Evolutionary conservation across 2,329 filamentous ascomycete species (phyloP).

Genomic region (Lachnellula suecica): DNA sequence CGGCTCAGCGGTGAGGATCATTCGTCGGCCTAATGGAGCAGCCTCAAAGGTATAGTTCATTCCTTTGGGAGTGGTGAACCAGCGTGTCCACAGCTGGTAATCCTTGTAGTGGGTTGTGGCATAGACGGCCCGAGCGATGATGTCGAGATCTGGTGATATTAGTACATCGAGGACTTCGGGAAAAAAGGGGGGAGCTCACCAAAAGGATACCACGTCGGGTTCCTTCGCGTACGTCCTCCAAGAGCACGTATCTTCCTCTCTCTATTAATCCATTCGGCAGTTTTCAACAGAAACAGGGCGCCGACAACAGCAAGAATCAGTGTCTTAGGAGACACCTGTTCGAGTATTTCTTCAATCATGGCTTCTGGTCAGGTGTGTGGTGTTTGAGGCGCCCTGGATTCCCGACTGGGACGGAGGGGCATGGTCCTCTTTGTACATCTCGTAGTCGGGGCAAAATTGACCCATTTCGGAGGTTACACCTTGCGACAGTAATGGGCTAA

Average conservation of each 20-base stretch:
- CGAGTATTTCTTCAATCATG: slow-evolving; percentile 36
- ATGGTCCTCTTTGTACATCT: too few species aligned
- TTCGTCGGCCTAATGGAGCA: slow-evolving; percentile 20
- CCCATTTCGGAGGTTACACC: too few species aligned
- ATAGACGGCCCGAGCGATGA: slow-evolving; percentile 57
- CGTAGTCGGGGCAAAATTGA: too few species aligned
- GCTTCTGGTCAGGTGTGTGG: neutral
- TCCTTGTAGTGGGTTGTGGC: slow-evolving; percentile 54
- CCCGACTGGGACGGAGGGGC: too few species aligned
- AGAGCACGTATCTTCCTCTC: slow-evolving; percentile 45
- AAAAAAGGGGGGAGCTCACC: slow-evolving; percentile 36
- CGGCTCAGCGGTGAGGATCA: slow-evolving; percentile 73
- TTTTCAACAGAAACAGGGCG: slow-evolving; percentile 27
- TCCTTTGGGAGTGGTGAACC: slow-evolving; percentile 44
- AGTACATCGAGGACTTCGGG: neutral
- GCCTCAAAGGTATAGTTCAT: slow-evolving; percentile 59
- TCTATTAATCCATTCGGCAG: slow-evolving; percentile 39
- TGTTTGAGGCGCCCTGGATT: too few species aligned
- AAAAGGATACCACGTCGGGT: slow-evolving; percentile 42
- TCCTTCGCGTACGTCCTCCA: slow-evolving; percentile 40
- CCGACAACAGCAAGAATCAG: slow-evolving; percentile 12
- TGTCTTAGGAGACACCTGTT: slow-evolving; percentile 40
- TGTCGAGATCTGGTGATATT: slow-evolving; percentile 56
- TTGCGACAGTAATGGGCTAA: too few species aligned
- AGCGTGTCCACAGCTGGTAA: slow-evolving; percentile 58